These are phyloP conservation scores for Populus euphratica DNA, from an alignment of 345 rosid species.

Conservation along the genomic window DNA sequence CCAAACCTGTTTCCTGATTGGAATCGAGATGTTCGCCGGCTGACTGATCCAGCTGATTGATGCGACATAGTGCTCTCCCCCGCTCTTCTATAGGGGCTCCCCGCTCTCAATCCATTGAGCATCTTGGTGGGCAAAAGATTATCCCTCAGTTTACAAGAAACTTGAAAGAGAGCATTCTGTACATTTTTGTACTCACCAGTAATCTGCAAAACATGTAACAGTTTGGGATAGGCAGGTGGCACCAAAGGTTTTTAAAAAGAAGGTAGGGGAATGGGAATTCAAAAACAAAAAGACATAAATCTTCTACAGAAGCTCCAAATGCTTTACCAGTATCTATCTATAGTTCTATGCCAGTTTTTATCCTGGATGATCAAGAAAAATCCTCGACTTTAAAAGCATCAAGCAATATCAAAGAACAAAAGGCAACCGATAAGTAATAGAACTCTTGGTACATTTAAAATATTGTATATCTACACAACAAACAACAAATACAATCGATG, in stretches of 20 bases:
- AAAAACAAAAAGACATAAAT: not conserved
- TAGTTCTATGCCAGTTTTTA: no score
- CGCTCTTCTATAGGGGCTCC: constrained; percentile 21
- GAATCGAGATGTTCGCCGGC: constrained; percentile 7
- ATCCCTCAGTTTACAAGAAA: constrained; percentile 37
- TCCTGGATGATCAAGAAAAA: no score
- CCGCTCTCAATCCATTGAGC: constrained; percentile 26
- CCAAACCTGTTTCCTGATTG: constrained; percentile 20
- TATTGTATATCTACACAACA: no score
- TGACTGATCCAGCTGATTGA: constrained; percentile 2
- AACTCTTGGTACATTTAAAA: no score
- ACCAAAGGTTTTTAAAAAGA: constrained; percentile 5
- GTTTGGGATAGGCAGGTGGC: constrained; percentile 4
- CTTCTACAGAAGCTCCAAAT: not conserved
- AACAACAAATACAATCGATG: not conserved
- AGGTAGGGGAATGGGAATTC: no score
- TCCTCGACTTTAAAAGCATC: no score
- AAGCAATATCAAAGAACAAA: no score
- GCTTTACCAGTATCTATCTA: no score
- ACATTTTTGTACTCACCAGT: constrained; percentile 39
- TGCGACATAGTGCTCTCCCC: constrained; percentile 16
- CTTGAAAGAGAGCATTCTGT: constrained; percentile 37
- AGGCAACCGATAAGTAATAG: no score
- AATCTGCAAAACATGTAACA: constrained; percentile 33
- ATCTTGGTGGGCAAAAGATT: constrained; percentile 32